A percentile compares a stretch with the other conserved stretches of the same genome.
These are phyloP conservation scores for Candida stauntonica DNA, from an alignment of 805 yeast genomes.

Conservation along the genomic window DNA sequence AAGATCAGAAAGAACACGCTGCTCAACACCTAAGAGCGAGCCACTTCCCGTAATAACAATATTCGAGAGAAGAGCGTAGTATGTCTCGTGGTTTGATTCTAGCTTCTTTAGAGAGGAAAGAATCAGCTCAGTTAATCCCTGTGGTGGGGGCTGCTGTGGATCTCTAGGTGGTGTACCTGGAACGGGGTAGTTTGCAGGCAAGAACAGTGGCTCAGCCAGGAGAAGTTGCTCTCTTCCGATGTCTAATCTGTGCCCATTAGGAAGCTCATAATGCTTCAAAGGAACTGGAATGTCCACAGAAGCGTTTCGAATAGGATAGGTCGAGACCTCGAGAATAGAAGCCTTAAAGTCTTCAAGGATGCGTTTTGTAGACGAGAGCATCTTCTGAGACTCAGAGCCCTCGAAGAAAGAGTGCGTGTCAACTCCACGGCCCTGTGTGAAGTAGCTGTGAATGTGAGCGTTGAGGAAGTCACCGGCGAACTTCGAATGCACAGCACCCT, in stretches of 20 bases:
- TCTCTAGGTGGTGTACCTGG: conserved; percentile 26
- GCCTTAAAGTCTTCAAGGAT: conserved; percentile 47
- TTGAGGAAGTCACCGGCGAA: conserved; percentile 85
- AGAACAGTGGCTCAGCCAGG: conserved; percentile 66
- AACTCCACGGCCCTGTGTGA: conserved; percentile 30
- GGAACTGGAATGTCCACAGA: conserved; percentile 31
- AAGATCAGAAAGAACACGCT: conserved; percentile 60
- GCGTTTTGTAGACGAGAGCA: conserved; percentile 32
- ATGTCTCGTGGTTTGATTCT: conserved; percentile 38
- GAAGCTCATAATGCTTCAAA: conserved; percentile 51
- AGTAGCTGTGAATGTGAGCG: conserved; percentile 51
- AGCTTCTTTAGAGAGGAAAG: conserved; percentile 38
- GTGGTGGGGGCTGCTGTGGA: conserved; percentile 27
- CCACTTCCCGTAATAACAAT: conserved; percentile 74
- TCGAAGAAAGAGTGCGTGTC: conserved; percentile 20
- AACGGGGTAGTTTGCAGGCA: conserved; percentile 51
- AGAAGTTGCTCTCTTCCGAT: conserved; percentile 50
- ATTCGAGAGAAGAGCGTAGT: conserved; percentile 47
- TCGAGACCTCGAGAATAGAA: conserved; percentile 34
- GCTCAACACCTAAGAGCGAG: conserved; percentile 67
- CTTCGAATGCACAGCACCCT: conserved; percentile 61
- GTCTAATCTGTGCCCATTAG: conserved; percentile 45
- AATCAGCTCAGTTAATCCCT: conserved; percentile 35
- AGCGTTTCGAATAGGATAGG: conserved; percentile 34
- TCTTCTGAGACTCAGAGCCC: conserved; percentile 35